Evolutionary conservation across 495 filamentous ascomycete species (phyloP), one percentile per base, ranked within the genome.

Genomic region (Xylaria curta): DNA sequence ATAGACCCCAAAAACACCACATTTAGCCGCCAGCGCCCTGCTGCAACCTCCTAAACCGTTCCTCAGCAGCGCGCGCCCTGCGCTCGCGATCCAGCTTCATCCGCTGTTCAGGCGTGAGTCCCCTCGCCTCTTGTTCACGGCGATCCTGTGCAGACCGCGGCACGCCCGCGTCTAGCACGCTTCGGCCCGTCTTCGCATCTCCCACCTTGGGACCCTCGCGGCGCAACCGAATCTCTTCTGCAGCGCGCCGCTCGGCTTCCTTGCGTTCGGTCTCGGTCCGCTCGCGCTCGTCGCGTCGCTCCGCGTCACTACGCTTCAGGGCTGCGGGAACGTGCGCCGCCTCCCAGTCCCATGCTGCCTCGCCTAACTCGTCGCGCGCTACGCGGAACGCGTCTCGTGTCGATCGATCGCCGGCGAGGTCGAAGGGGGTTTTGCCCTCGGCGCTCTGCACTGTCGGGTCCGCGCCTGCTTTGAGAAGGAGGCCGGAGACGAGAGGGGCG

Each of bases 381-480:
- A 98, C 86, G 4, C 97, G 92, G 84, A 99, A 99, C 5, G 94
- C 93, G 76, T 98, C 95, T 1, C 96, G 89, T 0, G 94, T 97
- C 3, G 91, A 82, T 2, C 95, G 88, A 78, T 98, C 94, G 40
- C 97, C 94, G 12, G 93, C 89, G 5, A 98, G 87, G 51, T 97
- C 94, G 78, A 97, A 98, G 0, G 96, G 81, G 0, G 94, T 91
- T 76, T 90, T 92, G 24, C 90, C 92, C 54, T 89, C 87, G 46
- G 89, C 87, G 78, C 91, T 98, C 13, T 78, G 74, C 4, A 89
- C 17, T 0, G 91, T 91, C 2, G 96, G 96, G 78, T 97, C 89
- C 19, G 93, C 91, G 24, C 82, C 81, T 9, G 87, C 90, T 84
- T 94, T 94, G 2, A 87, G 85, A 3, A 99, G 87, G 4, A 99